Conservation (phyloP, 2,329 filamentous ascomycete species). For the Colletotrichum sidae region DNA sequence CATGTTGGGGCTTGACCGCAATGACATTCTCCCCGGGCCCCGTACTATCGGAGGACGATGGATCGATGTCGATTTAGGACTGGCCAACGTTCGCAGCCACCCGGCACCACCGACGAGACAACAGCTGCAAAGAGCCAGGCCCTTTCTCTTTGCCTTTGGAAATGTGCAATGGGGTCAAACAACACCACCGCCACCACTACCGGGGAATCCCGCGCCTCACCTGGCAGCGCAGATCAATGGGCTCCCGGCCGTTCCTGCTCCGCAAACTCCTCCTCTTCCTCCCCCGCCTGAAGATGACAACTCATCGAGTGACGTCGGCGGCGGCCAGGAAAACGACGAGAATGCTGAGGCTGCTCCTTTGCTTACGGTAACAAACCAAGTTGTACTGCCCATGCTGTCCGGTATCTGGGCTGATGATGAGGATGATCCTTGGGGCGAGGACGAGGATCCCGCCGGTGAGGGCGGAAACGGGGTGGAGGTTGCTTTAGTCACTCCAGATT, state of each 20-base stretch:
- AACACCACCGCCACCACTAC: no score
- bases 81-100: constrained; percentile 31
- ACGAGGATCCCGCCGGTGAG: no score
- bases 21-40: constrained; percentile 21
- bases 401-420: neutral
- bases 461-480: no score
- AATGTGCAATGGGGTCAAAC: neutral
- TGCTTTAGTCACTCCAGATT: constrained; percentile 10
- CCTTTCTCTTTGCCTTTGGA: neutral
- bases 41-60: constrained; percentile 18
- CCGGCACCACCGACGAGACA: constrained; percentile 23
- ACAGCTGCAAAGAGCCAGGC: constrained; percentile 17
- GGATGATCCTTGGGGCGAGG: neutral
- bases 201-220: no score
- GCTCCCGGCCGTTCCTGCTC: no score
- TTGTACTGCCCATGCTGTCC: no score
- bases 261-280: no score
- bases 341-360: neutral
- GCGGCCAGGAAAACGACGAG: constrained; percentile 24
- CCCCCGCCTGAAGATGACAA: neutral
- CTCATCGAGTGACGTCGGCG: neutral
- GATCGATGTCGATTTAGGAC: constrained; percentile 32
- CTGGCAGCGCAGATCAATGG: no score
- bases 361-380: no score
- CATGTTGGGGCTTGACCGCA: constrained; percentile 16